Base-by-base conservation (phyloP, 2,329 filamentous ascomycete genomes). In the Scedosporium apiospermum region DNA sequence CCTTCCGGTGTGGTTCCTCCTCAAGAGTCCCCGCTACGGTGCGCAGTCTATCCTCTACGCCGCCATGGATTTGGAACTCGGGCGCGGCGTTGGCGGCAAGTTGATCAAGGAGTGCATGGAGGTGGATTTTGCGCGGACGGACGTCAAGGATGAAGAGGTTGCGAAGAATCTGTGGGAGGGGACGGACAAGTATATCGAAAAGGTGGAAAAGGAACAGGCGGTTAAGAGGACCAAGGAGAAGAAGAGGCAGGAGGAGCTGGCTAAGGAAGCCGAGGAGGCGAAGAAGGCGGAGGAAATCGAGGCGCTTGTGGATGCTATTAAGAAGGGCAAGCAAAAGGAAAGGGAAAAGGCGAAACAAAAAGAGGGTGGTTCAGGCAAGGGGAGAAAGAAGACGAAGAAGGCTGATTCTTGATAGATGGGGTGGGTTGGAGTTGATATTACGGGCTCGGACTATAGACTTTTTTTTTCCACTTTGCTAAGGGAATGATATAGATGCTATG, bases 101-200 rank as follows among this genome's bases (percentile, higher is more conserved):
- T 72, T 96, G 58, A 81, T 99, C 71, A 98, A 97, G 75, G 96
- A 98, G 74, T 98, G 93, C 72, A 86, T 84, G 67, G 84, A 91
- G 70, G 81, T 93, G 18, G 84, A 88, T 65, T 88, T 86, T 72
- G 82, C 88, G 27, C 81, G 90, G 61, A 79, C 77, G 27, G 93
- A 97, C 69, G 81, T 97, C 55, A 82, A 82, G 66, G 89, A 96
- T 70, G 92, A 96, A 66, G 83, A 82, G 21, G 76, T 90, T 34
- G 92, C 91, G 64, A 92, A 96, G 81, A 85, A 87, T 72, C 78
- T 99, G 16, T 99, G 93, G 93, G 85, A 96, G 71, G 87, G 90
- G 64, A 96, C 90, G 71, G 93, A 96, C 70, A 86, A 85, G 71
- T 84, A 96, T 66, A 88, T 98, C 63, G 88, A 96, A 72, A 82